Evolutionary conservation across 2,329 filamentous ascomycete genomes (phyloP).

Genomic region (Beauveria sp.): DNA sequence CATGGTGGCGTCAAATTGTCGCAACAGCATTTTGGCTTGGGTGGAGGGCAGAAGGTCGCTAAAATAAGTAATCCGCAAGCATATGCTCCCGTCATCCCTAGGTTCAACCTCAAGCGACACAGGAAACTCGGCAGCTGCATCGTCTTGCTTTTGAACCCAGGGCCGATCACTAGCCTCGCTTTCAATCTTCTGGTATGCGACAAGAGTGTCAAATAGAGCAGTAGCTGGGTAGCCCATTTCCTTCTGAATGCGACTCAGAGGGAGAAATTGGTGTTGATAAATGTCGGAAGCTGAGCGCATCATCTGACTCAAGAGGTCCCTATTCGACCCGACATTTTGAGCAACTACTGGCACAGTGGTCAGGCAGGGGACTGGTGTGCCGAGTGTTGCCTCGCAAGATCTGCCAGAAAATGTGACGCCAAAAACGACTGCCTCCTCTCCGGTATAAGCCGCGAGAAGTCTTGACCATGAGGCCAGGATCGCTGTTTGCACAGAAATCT

Average conservation of each 20-base stretch:
- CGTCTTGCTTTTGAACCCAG: slow-evolving; percentile 59
- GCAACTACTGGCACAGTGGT: slow-evolving; percentile 69
- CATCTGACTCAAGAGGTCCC: slow-evolving; percentile 51
- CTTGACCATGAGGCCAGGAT: slow-evolving; percentile 73
- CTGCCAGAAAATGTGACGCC: slow-evolving; percentile 76
- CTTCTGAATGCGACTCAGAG: slow-evolving; percentile 64
- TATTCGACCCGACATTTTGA: slow-evolving; percentile 45
- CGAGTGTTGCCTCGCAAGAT: slow-evolving; percentile 49
- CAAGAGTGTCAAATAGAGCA: slow-evolving; percentile 72
- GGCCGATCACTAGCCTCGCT: slow-evolving; percentile 20
- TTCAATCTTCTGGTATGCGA: slow-evolving; percentile 67
- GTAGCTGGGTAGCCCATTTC: slow-evolving; percentile 59
- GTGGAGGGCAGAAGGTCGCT: slow-evolving; percentile 56
- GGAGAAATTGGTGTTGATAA: slow-evolving; percentile 63
- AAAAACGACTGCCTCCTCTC: slow-evolving; percentile 67
- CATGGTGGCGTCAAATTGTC: slow-evolving; percentile 66
- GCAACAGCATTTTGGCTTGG: slow-evolving; percentile 60
- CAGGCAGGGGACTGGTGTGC: slow-evolving; percentile 68
- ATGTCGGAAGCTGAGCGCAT: slow-evolving; percentile 58
- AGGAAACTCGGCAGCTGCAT: slow-evolving; percentile 66
- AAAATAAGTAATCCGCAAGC: slow-evolving; percentile 60
- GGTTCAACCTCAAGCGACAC: slow-evolving; percentile 75
- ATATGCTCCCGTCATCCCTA: slow-evolving; percentile 35
- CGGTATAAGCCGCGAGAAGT: slow-evolving; percentile 67
- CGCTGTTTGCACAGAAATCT: slow-evolving; percentile 68